Evolutionary conservation across 495 filamentous ascomycete genomes (phyloP).

Genomic region (Talaromyces thailandensis): DNA sequence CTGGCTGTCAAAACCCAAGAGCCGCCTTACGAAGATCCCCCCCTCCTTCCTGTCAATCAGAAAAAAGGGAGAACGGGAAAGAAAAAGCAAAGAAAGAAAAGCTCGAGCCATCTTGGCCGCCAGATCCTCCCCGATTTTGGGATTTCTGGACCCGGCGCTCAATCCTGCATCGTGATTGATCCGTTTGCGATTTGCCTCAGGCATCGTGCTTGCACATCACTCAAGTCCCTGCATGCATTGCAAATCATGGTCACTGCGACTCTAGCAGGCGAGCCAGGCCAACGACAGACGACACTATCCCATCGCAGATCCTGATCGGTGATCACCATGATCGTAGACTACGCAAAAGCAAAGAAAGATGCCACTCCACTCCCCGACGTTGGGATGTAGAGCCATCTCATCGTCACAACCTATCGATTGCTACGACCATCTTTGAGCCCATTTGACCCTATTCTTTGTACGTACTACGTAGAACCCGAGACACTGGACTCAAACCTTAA

Average conservation of each 20-base stretch:
- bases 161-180: neutral
- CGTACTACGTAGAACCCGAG: neutral
- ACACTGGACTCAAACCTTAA: neutral
- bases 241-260: neutral
- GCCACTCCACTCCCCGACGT: neutral
- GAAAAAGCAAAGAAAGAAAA: constrained; percentile 2
- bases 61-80: neutral
- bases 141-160: neutral
- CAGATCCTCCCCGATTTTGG: neutral
- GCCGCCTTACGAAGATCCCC: neutral
- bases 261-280: neutral
- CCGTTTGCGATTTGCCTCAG: neutral
- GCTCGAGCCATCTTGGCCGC: neutral
- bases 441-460: neutral
- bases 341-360: neutral
- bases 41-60: neutral
- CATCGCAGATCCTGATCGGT: neutral
- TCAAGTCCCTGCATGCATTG: neutral
- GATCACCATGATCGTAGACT: neutral
- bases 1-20: neutral
- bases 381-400: neutral
- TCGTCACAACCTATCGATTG: neutral
- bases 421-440: neutral
- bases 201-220: neutral
- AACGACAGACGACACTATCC: neutral